Base-by-base conservation (phyloP, 1,284 basidiomycete genomes). In the Porodaedalea pini region DNA sequence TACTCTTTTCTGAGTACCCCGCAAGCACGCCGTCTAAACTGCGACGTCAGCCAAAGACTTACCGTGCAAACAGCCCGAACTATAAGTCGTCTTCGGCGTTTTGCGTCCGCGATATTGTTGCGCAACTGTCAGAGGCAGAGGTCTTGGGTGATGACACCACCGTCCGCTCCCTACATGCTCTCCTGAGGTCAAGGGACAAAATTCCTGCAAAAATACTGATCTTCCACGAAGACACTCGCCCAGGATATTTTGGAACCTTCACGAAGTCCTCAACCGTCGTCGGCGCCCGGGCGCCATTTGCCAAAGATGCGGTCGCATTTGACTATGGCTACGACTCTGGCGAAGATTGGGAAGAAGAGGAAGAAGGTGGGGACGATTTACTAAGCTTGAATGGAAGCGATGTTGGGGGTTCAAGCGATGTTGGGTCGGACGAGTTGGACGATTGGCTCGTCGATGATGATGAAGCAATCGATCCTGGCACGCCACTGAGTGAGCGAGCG, bases 211-310 rank as follows among this genome's bases (percentile, higher is more conserved):
- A 92, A 69, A 79, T 85, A 2, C 73, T 94, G 45, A 83, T 89
- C 59, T 94, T 92, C 69, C 70, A 76, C 21, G 85, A 86, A 60
- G 89, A 94, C 67, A 77, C 78, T 0, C 82, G 92, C 32, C 92
- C 92, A 17, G 90, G 90, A 1, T 94, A 92, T 70, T 86, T 85
- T 64, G 92, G 91, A 25, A 94, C 92, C 15, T 94, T 88, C 87
- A 92, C 90, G 8, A 83, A 86, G 51, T 81, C 76, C 59, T 91
- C 89, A 21, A 75, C 75, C 13, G 70, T 81, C 51, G 81, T 94
- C 56, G 84, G 87, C 1, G 83, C 88, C 6, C 81, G 92, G n/a
- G 79, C 76, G 31, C 90, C 92, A 1, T 84, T 92, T 59, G 80
- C 77, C 2, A 78, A 79, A 61, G 92, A 94, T 65, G 74, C 81